Base-by-base conservation (phyloP, 345 rosid species). In the Geranium rotundifolium region DNA sequence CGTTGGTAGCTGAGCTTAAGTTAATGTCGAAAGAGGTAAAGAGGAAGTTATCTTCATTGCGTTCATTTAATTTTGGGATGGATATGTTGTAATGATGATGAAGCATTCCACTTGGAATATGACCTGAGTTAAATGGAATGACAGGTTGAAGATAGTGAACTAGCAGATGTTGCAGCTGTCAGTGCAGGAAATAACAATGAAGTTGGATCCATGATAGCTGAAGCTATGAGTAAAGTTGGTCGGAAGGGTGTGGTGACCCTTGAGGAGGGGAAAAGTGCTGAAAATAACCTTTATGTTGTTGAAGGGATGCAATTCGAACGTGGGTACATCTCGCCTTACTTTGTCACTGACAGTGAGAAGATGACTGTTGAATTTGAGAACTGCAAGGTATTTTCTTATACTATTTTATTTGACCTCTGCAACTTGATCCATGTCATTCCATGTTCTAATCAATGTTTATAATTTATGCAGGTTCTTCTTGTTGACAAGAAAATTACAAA, bases 251-350 rank as follows among this genome's bases (percentile, higher is more conserved):
- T 89, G 64, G 92, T 95, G 54, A 95, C 97, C 18, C 92, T 95
- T 60, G 99, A 95, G 75, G 97, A 95, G 81, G 99, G 99, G 10
- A 90, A 84, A 80, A 90, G 99, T 61, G 96, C 99, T 0, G 99
- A 95, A 37, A 95, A 95, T 77, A 82, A 72, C 54, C 96, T 95
- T 23, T 95, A 95, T 74, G 97, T 90, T 19, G 99, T 95, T 37
- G 99, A 95, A 76, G 99, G 99, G 69, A 95, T 90, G 99, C 99
- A 95, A 63, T 95, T 95, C 72, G 99, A 95, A 29, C 95, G 97
- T 8, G 99, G 99, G 66, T 95, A 95, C 63, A 88, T 90, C 69
- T 95, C 99, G 29, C 99, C 99, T 17, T 95, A 90, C 80, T 95
- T 95, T 58, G 97, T 95, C 9, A 95, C 97, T 1, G 97, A 95